Conservation (phyloP, 257 asterid species). For the Nicotiana tomentosiformis region DNA sequence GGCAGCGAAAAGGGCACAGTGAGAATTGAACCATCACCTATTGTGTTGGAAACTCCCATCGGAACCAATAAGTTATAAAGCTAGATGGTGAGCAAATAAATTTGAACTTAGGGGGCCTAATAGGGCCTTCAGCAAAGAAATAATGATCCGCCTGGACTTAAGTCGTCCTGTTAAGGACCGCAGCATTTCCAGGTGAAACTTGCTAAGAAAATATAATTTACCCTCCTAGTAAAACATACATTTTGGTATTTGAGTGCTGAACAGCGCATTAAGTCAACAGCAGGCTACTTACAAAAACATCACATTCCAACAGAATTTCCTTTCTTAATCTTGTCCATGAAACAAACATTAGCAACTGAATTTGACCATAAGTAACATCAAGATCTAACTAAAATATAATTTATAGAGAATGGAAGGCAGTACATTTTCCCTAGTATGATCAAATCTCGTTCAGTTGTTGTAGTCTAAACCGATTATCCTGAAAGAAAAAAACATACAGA, state of each 20-base stretch:
- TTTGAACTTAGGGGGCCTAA: neutral
- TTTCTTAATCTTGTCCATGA: neutral
- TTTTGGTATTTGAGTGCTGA: neutral
- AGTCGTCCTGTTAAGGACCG: neutral
- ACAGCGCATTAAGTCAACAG: neutral
- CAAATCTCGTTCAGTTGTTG: neutral
- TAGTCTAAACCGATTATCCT: neutral
- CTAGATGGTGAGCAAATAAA: neutral
- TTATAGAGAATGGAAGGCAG: neutral
- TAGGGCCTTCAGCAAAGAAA: neutral
- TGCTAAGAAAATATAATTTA: neutral
- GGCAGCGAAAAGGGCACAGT: neutral
- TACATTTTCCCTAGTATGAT: neutral
- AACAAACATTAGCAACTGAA: neutral
- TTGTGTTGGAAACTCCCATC: neutral
- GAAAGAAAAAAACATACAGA: neutral
- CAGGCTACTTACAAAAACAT: neutral
- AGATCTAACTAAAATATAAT: neutral
- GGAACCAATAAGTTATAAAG: neutral
- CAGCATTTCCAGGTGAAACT: neutral
- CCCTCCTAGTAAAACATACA: neutral
- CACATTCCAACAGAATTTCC: neutral
- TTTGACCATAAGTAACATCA: neutral
- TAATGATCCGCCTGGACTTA: too few relatives aligned
- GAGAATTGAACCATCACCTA: neutral